Base-by-base conservation (phyloP, 345 rosid genomes). In the Psidium guajava region DNA sequence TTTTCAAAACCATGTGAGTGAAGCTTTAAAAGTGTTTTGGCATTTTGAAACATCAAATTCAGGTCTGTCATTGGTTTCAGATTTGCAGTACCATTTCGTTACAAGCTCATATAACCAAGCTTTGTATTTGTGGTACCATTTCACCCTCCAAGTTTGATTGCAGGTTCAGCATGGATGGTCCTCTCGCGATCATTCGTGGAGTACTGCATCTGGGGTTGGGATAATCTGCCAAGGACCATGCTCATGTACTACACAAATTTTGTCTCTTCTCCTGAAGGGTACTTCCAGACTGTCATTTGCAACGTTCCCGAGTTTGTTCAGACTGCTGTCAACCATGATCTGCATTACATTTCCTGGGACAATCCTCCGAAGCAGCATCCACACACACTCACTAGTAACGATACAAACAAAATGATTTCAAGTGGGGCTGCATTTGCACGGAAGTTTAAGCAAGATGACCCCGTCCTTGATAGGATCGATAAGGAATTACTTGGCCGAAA, bases 131-230 rank as follows among this genome's bases (percentile, higher is more conserved):
- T 18, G 47, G 77, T 69, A 69, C 47, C 47, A 69, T 69, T 47
- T 27, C 40, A 25, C 44, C 42, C 47, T 85, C 47, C 81, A 20
- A 18, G 52, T 69, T 47, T 1, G 50, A 47, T 83, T 83, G 86
- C 94, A 98, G 99, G 99, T 83, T 98, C 99, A 5, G 99, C 99
- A 32, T 98, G 99, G 99, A 98, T 95, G 95, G 95, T 94, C 85
- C 95, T 96, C 15, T 95, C 98, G 6, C 97, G 93, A 27, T 85
- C 98, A 0, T 98, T 98, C 59, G 93, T 96, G 28, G 99, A 98
- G 90, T 98, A 92, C 89, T 91, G 94, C 87, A 91, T 96, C 83
- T 96, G 99, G 99, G 99, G 99, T 56, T 95, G 99, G 99, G 99
- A 98, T 84, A 98, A 98, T 87, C 91, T 98, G 81, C 99, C 99